A percentile compares a stretch with the other conserved stretches of the same genome.
Evolutionary conservation across 1,284 basidiomycete genomes (phyloP).

Genomic region (Malassezia slooffiae): DNA sequence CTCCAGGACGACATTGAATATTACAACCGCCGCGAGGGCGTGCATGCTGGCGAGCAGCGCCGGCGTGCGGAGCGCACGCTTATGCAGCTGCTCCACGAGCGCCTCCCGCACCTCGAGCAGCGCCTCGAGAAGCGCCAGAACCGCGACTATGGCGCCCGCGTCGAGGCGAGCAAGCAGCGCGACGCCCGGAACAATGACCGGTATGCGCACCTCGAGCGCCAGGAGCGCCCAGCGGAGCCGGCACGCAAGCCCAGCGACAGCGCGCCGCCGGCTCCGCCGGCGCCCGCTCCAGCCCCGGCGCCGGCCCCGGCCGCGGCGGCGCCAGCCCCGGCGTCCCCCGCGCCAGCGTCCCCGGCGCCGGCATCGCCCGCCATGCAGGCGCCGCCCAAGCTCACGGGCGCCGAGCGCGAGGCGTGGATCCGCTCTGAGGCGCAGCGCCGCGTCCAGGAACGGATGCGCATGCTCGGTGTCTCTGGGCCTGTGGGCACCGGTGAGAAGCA

Average conservation of each 20-base stretch:
- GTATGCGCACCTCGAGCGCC: constrained; percentile 17
- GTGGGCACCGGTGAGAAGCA: constrained; percentile 41
- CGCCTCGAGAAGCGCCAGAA: constrained; percentile 71
- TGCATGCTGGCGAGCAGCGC: constrained; percentile 63
- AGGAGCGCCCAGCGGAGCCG: constrained; percentile 2
- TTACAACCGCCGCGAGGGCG: constrained; percentile 63
- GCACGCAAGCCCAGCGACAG: background rate
- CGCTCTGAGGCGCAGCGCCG: constrained; percentile 71
- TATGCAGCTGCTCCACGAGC: constrained; percentile 74
- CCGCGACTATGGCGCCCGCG: constrained; percentile 56
- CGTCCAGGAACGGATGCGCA: constrained; percentile 74
- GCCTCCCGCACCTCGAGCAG: constrained; percentile 78
- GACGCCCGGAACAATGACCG: constrained; percentile 75
- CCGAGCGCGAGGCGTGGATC: constrained; percentile 70
- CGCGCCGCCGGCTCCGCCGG: background rate
- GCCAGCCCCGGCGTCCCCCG: constrained; percentile 29
- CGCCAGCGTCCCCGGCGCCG: constrained; percentile 34
- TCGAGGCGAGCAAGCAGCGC: constrained; percentile 55
- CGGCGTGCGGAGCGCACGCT: constrained; percentile 80
- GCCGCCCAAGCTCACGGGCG: constrained; percentile 67
- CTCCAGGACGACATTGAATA: constrained; percentile 91
- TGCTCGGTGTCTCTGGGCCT: constrained; percentile 59
- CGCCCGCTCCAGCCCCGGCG: background rate
- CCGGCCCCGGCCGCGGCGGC: background rate
- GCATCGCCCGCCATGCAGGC: constrained; percentile 50